Evolutionary conservation across 768 basidiomycete species (phyloP).

Genomic region (Antrodiella citrinella): DNA sequence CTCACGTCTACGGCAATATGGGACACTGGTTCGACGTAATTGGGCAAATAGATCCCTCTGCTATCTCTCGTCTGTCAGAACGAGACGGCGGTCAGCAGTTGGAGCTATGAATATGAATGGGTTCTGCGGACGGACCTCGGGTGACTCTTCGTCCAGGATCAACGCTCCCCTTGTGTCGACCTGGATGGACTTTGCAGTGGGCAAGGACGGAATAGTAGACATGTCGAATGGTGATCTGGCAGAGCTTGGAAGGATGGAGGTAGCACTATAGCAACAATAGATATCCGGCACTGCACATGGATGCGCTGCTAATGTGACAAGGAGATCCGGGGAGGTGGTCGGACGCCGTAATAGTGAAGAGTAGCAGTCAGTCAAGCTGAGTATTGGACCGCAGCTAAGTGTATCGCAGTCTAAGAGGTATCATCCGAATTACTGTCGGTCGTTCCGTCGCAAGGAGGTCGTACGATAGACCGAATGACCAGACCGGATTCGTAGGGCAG

Average conservation of each 20-base stretch:
- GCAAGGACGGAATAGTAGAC: slow-evolving; percentile 48
- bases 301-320: neutral
- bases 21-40: slow-evolving; percentile 94
- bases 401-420: neutral
- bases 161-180: slow-evolving; percentile 93
- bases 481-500: neutral
- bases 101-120: slow-evolving; percentile 3
- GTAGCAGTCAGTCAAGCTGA: neutral
- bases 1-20: slow-evolving; percentile 96
- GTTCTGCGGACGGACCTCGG: slow-evolving; percentile 54
- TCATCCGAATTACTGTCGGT: neutral
- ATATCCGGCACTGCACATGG: neutral
- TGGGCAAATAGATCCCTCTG: slow-evolving; percentile 94
- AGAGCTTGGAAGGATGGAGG: neutral
- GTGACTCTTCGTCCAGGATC: slow-evolving; percentile 90
- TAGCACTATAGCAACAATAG: too few relatives aligned
- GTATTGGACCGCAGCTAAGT: neutral
- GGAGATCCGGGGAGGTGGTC: neutral
- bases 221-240: neutral
- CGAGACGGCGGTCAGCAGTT: slow-evolving; percentile 6
- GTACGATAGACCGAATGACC: neutral
- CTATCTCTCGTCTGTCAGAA: slow-evolving; percentile 75
- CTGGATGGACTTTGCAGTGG: slow-evolving; percentile 80
- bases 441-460: neutral
- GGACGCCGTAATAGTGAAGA: neutral